A percentile compares a stretch with the other conserved stretches of the same genome.
Conservation (phyloP, 2,329 filamentous ascomycete genomes). For the Clarireedia homoeocarpa region DNA sequence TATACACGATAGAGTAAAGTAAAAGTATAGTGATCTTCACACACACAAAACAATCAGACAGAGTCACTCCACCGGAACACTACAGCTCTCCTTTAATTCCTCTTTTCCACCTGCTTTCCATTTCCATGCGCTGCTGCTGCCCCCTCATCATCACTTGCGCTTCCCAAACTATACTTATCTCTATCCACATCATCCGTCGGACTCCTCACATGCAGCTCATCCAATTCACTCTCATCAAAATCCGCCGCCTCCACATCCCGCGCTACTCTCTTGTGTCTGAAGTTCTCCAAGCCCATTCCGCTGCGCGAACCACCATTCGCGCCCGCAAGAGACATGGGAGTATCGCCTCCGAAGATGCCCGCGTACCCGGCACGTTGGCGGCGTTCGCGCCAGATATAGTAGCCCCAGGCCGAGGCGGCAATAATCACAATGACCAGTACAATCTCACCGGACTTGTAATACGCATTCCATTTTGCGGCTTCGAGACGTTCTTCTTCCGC, state of each 20-base stretch:
- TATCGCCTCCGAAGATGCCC: slow-evolving; percentile 29
- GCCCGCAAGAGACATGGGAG: slow-evolving; percentile 25
- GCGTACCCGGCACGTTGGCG: slow-evolving; percentile 48
- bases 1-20: not conserved
- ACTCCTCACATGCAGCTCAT: slow-evolving; percentile 43
- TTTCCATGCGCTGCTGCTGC: slow-evolving; percentile 19
- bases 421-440: slow-evolving; percentile 60
- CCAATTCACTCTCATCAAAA: slow-evolving; percentile 59
- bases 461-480: slow-evolving; percentile 61
- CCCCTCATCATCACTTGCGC: slow-evolving; percentile 46
- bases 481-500: slow-evolving; percentile 55
- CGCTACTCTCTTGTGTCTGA: slow-evolving; percentile 38
- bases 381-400: slow-evolving; percentile 56
- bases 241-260: slow-evolving; percentile 55
- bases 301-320: slow-evolving; percentile 20
- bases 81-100: slow-evolving; percentile 11
- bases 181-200: slow-evolving; percentile 31
- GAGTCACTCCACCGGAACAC: not conserved
- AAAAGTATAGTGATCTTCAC: not conserved
- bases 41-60: no score
- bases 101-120: slow-evolving; percentile 11
- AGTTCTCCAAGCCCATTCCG: slow-evolving; percentile 37
- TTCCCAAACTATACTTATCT: slow-evolving; percentile 49
- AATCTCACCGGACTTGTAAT: slow-evolving; percentile 63
- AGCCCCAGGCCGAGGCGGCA: slow-evolving; percentile 53